Conservation (phyloP, 1,284 basidiomycete genomes). For the Malassezia arunalokei region DNA sequence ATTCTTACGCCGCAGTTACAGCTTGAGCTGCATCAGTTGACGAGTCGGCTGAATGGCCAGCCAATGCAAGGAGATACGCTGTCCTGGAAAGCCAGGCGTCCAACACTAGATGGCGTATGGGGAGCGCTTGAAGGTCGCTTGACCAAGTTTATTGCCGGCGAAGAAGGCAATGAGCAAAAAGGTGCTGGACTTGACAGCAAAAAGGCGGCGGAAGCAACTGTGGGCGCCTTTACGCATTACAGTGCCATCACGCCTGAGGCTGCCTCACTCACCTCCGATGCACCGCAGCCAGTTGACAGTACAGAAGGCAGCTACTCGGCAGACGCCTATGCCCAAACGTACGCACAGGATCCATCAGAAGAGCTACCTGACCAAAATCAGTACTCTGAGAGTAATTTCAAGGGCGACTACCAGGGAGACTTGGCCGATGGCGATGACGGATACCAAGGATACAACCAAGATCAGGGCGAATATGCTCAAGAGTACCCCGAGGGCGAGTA, state of each 20-base stretch:
- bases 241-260: conserved; percentile 73
- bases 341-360: not conserved
- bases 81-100: conserved; percentile 56
- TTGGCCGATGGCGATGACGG: conserved; percentile 1
- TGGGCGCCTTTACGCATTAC: conserved; percentile 84
- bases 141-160: conserved; percentile 82
- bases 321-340: not conserved
- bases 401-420: not conserved
- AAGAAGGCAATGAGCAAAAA: conserved; percentile 45
- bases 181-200: conserved; percentile 25
- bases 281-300: not conserved
- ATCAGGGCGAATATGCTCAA: not conserved
- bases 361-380: not conserved
- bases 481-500: conserved; percentile 1
- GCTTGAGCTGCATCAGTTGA: conserved; percentile 47
- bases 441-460: not conserved
- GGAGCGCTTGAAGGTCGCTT: conserved; percentile 87
- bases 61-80: conserved; percentile 60
- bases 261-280: conserved; percentile 10
- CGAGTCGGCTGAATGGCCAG: conserved; percentile 67
- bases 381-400: not conserved
- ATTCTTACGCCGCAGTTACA: not conserved
- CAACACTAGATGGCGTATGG: conserved; percentile 80
- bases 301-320: not conserved
- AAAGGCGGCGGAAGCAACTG: conserved; percentile 25